These are phyloP conservation scores for Fibroporia radiculosa DNA, from an alignment of 768 basidiomycete genomes.

Conservation along the genomic window DNA sequence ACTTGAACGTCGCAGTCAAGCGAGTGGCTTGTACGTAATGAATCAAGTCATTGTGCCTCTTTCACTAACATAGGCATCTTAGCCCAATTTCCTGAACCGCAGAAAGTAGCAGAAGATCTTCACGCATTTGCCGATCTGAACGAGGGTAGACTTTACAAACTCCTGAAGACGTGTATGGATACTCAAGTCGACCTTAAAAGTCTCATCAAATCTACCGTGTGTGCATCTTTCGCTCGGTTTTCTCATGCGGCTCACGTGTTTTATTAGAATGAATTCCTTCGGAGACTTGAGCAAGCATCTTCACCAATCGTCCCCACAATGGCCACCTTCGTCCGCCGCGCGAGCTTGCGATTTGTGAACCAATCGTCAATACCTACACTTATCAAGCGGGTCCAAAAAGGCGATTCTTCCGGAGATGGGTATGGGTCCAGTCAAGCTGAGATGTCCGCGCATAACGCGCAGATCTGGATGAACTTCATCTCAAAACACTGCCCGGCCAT, in stretches of 20 bases:
- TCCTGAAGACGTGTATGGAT: slow-evolving; percentile 77
- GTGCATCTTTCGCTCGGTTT: slow-evolving; percentile 12
- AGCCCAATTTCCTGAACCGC: slow-evolving; percentile 49
- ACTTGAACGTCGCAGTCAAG: slow-evolving; percentile 47
- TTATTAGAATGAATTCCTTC: slow-evolving; percentile 65
- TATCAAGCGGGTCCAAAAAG: slow-evolving; percentile 56
- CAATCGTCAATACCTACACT: slow-evolving; percentile 80
- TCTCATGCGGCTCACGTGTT: not conserved
- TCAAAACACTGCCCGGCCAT: slow-evolving; percentile 73
- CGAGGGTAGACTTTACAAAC: slow-evolving; percentile 77
- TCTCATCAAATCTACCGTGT: slow-evolving; percentile 69
- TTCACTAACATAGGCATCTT: not conserved
- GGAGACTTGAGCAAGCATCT: slow-evolving; percentile 66
- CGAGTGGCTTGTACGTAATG: slow-evolving; percentile 55
- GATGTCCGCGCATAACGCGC: slow-evolving; percentile 39
- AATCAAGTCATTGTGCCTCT: not conserved
- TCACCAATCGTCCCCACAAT: slow-evolving; percentile 60
- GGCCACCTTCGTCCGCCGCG: slow-evolving; percentile 58
- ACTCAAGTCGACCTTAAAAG: slow-evolving; percentile 76
- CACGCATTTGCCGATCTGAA: slow-evolving; percentile 80
- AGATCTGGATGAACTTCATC: slow-evolving; percentile 46
- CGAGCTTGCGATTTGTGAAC: slow-evolving; percentile 69
- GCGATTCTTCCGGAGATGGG: slow-evolving; percentile 23
- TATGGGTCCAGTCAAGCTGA: slow-evolving; percentile 29
- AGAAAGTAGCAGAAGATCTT: slow-evolving; percentile 74